These are phyloP conservation scores for Amylocystis lapponica DNA, from an alignment of 768 basidiomycete species.

Conservation along the genomic window DNA sequence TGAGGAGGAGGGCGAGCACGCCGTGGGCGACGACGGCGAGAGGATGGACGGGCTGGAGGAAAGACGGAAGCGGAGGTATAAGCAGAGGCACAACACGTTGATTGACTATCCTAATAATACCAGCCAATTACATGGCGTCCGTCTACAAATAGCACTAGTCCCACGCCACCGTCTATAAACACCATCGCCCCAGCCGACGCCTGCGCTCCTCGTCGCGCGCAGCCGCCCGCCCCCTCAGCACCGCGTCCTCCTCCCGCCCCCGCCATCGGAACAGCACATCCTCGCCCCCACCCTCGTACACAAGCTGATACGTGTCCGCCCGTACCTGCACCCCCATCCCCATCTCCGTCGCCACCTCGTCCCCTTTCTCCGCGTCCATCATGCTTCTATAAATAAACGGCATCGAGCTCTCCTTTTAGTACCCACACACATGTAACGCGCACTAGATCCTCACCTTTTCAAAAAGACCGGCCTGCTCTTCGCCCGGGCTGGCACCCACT, in stretches of 20 bases:
- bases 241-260: slow-evolving; percentile 27
- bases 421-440: slow-evolving; percentile 2
- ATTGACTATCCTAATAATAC: slow-evolving; percentile 2
- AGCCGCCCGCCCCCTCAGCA: slow-evolving; percentile 33
- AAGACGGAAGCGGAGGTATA: slow-evolving; percentile 5
- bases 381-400: slow-evolving; percentile 48
- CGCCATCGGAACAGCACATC: slow-evolving; percentile 43
- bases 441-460: slow-evolving; percentile 42
- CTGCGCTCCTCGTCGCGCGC: slow-evolving; percentile 53
- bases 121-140: slow-evolving; percentile 8
- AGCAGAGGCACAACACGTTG: background rate
- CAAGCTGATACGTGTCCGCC: slow-evolving; percentile 57
- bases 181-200: slow-evolving; percentile 32
- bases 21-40: slow-evolving; percentile 20
- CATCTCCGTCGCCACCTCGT: slow-evolving; percentile 26
- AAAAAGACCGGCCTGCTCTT: slow-evolving; percentile 44
- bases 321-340: slow-evolving; percentile 52
- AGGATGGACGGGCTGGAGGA: slow-evolving; percentile 14
- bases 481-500: slow-evolving; percentile 51
- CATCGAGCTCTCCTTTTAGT: slow-evolving; percentile 12
- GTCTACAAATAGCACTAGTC: slow-evolving; percentile 13
- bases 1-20: slow-evolving; percentile 9
- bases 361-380: slow-evolving; percentile 23
- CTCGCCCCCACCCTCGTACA: slow-evolving; percentile 64
- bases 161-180: slow-evolving; percentile 8